These are phyloP conservation scores for Ogataea zsoltii DNA, from an alignment of 805 yeast genomes.

Conservation along the genomic window DNA sequence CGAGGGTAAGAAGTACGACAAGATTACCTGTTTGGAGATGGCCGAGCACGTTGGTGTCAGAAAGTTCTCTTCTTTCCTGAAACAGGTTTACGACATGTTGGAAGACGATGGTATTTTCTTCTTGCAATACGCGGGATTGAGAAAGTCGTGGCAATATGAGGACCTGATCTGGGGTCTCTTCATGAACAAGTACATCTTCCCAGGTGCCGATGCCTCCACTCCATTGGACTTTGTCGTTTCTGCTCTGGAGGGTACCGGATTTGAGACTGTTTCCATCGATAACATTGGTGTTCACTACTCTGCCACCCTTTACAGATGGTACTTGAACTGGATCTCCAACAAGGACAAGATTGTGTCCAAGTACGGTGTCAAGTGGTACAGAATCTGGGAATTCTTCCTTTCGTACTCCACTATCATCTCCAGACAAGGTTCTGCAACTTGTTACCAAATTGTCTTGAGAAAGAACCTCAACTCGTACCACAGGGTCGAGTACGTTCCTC, in stretches of 20 bases:
- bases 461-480: constrained; percentile 85
- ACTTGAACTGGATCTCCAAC: constrained; percentile 89
- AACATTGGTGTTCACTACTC: constrained; percentile 93
- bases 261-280: constrained; percentile 80
- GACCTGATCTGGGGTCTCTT: constrained; percentile 92
- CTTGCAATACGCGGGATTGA: constrained; percentile 85
- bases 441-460: constrained; percentile 88
- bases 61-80: constrained; percentile 71
- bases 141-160: constrained; percentile 94
- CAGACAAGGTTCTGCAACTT: constrained; percentile 91
- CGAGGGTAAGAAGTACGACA: constrained; percentile 58
- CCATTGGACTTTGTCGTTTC: constrained; percentile 83
- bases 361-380: constrained; percentile 87
- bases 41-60: constrained; percentile 95
- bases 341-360: constrained; percentile 71
- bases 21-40: constrained; percentile 91
- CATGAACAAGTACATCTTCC: constrained; percentile 95
- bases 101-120: constrained; percentile 90
- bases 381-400: constrained; percentile 91
- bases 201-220: constrained; percentile 96
- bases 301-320: constrained; percentile 91
- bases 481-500: constrained; percentile 77
- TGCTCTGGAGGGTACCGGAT: constrained; percentile 78
- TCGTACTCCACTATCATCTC: constrained; percentile 80
- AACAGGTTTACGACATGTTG: constrained; percentile 81